These are phyloP conservation scores for Trametes sanguinea DNA, from an alignment of 768 basidiomycete genomes.

Conservation along the genomic window DNA sequence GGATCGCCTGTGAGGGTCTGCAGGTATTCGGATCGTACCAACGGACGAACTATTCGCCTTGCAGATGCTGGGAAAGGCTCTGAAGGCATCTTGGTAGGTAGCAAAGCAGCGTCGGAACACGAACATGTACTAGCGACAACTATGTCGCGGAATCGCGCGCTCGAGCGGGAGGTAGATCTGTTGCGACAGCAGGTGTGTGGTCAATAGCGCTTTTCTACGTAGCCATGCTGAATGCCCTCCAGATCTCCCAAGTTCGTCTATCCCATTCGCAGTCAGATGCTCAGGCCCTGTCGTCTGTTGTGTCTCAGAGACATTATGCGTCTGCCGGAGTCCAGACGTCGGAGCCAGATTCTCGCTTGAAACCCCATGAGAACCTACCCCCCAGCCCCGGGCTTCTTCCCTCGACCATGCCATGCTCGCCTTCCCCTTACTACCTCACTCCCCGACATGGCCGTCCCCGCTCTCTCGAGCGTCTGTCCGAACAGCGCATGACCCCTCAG, in stretches of 20 bases:
- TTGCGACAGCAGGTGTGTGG: neutral
- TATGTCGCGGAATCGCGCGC: constrained; percentile 6
- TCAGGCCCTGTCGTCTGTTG: too few relatives aligned
- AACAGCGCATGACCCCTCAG: neutral
- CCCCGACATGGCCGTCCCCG: neutral
- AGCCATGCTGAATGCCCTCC: too few relatives aligned
- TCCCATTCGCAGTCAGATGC: neutral
- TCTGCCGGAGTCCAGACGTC: neutral
- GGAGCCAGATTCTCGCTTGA: neutral
- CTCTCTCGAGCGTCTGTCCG: neutral
- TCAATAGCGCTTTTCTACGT: neutral
- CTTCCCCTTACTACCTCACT: constrained; percentile 9
- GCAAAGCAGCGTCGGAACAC: neutral
- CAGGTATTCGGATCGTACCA: neutral
- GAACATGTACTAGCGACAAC: constrained; percentile 6
- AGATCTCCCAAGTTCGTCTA: too few relatives aligned
- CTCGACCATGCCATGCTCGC: constrained; percentile 2
- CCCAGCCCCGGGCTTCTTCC: constrained; percentile 14
- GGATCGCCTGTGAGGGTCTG: neutral
- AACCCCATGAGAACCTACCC: neutral
- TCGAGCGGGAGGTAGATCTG: constrained; percentile 19
- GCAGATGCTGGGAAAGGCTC: neutral
- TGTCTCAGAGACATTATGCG: neutral
- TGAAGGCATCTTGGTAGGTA: neutral
- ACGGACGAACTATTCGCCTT: neutral